Conservation (phyloP, 768 basidiomycete genomes). For the Calvatia gigantea region DNA sequence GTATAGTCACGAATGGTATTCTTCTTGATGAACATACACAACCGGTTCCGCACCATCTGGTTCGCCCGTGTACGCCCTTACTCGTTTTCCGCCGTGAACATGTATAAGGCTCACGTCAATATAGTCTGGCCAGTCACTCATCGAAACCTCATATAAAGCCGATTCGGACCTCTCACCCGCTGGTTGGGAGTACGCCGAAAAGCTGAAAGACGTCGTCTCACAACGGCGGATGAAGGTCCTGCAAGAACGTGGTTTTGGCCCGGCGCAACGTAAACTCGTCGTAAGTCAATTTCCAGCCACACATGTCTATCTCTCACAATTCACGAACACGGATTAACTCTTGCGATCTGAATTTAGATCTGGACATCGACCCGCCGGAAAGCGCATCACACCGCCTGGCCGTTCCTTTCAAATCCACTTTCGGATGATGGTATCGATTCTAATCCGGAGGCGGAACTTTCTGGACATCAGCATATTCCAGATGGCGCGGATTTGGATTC, state of each 20-base stretch:
- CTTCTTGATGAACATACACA: conserved; percentile 99
- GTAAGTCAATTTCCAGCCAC: too few relatives aligned
- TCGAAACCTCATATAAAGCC: conserved; percentile 98
- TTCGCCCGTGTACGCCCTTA: conserved; percentile 95
- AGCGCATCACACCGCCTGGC: conserved; percentile 96
- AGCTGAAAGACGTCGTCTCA: conserved; percentile 85
- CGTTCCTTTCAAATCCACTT: conserved; percentile 46
- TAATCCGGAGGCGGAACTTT: background rate
- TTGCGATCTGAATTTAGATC: too few relatives aligned
- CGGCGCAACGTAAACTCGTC: conserved; percentile 60
- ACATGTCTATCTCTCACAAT: too few relatives aligned
- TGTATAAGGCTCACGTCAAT: too few relatives aligned
- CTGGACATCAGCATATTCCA: background rate
- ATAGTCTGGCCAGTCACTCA: conserved; percentile 96
- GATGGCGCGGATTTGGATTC: background rate
- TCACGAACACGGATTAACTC: too few relatives aligned
- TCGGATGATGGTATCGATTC: background rate
- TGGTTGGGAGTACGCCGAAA: conserved; percentile 94
- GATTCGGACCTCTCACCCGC: conserved; percentile 94
- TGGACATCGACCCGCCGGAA: conserved; percentile 96
- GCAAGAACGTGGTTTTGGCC: conserved; percentile 65
- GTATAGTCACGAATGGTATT: conserved; percentile 88
- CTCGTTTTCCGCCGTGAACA: too few relatives aligned
- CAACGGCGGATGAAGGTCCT: conserved; percentile 76
- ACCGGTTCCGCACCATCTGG: conserved; percentile 88